Percentiles rank a stretch among this genome's conserved stretches.
Evolutionary conservation across 2,329 filamentous ascomycete species (phyloP).

Genomic region (Scedosporium aurantiacum): DNA sequence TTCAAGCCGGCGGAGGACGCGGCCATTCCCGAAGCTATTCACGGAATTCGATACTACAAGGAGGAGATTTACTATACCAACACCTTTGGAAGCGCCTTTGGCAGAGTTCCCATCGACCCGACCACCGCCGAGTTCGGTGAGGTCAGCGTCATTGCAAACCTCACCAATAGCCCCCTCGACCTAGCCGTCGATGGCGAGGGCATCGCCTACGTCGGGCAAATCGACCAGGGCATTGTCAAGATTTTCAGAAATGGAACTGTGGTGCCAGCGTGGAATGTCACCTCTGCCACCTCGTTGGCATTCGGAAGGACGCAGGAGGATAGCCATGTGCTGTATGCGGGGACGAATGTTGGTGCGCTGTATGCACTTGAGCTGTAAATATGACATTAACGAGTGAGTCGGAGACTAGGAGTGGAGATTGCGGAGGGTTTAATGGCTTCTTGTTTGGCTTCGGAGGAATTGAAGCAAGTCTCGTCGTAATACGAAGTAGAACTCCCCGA

Average conservation of each 20-base stretch:
- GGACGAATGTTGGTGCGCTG: background rate
- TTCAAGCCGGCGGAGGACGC: constrained; percentile 1
- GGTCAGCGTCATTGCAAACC: constrained; percentile 7
- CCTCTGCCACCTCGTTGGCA: background rate
- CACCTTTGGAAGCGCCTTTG: constrained; percentile 9
- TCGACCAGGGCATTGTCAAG: background rate
- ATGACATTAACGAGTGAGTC: background rate
- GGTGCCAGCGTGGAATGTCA: background rate
- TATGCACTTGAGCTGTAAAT: background rate
- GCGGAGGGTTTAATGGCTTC: background rate
- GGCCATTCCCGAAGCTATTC: constrained; percentile 12
- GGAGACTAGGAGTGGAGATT: background rate
- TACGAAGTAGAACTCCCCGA: too few relatives aligned
- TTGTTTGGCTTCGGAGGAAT: too few relatives aligned
- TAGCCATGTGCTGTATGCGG: background rate
- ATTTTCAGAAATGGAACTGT: background rate
- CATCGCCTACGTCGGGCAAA: constrained; percentile 7
- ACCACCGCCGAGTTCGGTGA: constrained; percentile 3
- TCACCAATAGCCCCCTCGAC: constrained; percentile 10
- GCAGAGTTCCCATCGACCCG: constrained; percentile 8
- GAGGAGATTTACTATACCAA: constrained; percentile 15
- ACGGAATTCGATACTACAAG: constrained; percentile 11
- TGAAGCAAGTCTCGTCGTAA: too few relatives aligned
- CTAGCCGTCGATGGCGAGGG: constrained; percentile 10
- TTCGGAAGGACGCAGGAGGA: background rate